Percentiles rank a stretch among this genome's conserved stretches.
phyloP scores from a whole-genome alignment of 352 stramenopile genomes.

The Globisporangium carolinianum region DNA sequence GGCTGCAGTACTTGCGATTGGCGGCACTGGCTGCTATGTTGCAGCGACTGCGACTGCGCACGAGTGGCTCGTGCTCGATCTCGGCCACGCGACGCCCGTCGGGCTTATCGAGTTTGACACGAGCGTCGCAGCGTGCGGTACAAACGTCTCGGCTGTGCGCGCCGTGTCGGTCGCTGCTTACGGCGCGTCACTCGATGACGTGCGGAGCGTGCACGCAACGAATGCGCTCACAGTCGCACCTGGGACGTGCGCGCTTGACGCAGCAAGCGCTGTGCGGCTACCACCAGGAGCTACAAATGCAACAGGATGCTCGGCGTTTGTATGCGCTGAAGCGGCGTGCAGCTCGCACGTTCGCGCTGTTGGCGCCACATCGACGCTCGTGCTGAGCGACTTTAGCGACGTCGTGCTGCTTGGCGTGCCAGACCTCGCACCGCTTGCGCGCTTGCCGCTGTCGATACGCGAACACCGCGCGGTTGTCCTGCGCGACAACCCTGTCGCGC shows the following conservation, averaged over 20 bases:
- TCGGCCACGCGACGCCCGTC: constrained; percentile 28
- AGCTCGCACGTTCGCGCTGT: constrained; percentile 12
- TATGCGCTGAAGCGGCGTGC: constrained; percentile 27
- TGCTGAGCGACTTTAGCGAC: constrained; percentile 50
- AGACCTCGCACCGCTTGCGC: constrained; percentile 24
- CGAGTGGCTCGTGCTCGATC: constrained; percentile 66
- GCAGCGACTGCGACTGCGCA: constrained; percentile 29
- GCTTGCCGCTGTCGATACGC: constrained; percentile 40
- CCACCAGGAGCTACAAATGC: too few species aligned
- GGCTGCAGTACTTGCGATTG: constrained; percentile 21
- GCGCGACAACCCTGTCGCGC: constrained; percentile 47
- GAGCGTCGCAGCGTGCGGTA: constrained; percentile 29
- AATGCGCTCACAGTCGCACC: constrained; percentile 7
- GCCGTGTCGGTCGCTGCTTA: constrained; percentile 43
- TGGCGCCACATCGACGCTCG: constrained; percentile 15
- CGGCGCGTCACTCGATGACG: constrained; percentile 24
- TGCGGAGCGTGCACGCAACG: constrained; percentile 16
- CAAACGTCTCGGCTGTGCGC: constrained; percentile 18
- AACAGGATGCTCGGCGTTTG: constrained; percentile 17
- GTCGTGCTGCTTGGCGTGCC: constrained; percentile 35
- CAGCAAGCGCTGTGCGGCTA: constrained; percentile 3
- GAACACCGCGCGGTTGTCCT: constrained; percentile 47
- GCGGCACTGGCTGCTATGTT: constrained; percentile 36
- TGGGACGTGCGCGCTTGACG: constrained; percentile 21
- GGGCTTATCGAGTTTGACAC: constrained; percentile 49